Percentiles rank a stretch among this genome's conserved stretches.
Conservation (phyloP, 2,329 filamentous ascomycete genomes). For the Cercospora citrullina region DNA sequence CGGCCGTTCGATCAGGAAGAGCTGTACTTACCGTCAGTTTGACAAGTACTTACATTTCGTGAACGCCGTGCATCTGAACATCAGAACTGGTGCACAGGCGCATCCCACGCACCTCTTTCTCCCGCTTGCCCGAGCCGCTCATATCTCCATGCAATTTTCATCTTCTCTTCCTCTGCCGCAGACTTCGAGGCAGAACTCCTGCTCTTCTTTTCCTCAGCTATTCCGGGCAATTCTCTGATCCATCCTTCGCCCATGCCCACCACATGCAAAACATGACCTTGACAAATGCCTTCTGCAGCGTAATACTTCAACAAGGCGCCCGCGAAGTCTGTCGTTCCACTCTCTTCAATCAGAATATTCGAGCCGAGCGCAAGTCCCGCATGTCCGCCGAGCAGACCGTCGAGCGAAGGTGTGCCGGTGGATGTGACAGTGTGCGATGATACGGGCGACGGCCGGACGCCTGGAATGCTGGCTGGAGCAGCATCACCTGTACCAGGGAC, state of each 20-base stretch:
- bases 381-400: constrained; percentile 82
- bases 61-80: constrained; percentile 18
- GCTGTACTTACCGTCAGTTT: constrained; percentile 35
- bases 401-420: constrained; percentile 83
- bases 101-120: constrained; percentile 59
- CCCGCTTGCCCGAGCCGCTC: constrained; percentile 76
- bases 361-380: constrained; percentile 79
- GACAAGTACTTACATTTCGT: not conserved
- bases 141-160: constrained; percentile 99
- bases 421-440: constrained; percentile 88
- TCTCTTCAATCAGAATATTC: constrained; percentile 79
- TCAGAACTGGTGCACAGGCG: not conserved
- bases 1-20: constrained; percentile 31
- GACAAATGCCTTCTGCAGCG: constrained; percentile 87
- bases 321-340: constrained; percentile 90
- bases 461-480: constrained; percentile 34
- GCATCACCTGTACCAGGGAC: not conserved
- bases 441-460: constrained; percentile 79
- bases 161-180: constrained; percentile 63
- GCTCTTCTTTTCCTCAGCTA: constrained; percentile 50
- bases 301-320: constrained; percentile 83
- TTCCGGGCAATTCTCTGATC: constrained; percentile 78
- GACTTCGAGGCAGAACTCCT: constrained; percentile 36
- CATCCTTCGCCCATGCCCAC: constrained; percentile 77
- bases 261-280: constrained; percentile 85